Evolutionary conservation across 768 basidiomycete species (phyloP).

Genomic region (Boletus barrowsii): DNA sequence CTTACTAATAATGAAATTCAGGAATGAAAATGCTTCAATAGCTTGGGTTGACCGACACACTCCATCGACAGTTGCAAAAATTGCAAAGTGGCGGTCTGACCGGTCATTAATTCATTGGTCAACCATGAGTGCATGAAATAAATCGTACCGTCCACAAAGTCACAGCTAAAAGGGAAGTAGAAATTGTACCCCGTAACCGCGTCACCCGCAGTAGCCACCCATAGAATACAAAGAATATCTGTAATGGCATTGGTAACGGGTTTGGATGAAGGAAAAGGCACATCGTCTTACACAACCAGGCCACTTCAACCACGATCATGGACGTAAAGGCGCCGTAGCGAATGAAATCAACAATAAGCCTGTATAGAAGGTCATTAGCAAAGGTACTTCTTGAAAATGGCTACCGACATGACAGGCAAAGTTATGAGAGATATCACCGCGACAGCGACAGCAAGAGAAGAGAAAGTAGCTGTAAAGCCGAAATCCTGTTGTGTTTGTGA

Average conservation of each 20-base stretch:
- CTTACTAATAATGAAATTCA: constrained; percentile 36
- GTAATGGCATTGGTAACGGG: not conserved
- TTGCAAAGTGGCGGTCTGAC: constrained; percentile 5
- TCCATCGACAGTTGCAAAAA: constrained; percentile 8
- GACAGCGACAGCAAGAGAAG: constrained; percentile 29
- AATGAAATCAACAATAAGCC: constrained; percentile 34
- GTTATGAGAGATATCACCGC: constrained; percentile 29
- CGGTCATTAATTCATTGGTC: not conserved
- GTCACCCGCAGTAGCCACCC: constrained; percentile 37
- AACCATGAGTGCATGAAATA: not conserved
- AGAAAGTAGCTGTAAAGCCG: constrained; percentile 16
- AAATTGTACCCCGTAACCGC: constrained; percentile 9
- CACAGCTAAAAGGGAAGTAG: constrained; percentile 12
- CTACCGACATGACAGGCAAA: constrained; percentile 27
- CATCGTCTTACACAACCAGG: constrained; percentile 34
- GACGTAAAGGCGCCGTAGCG: constrained; percentile 39
- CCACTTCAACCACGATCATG: constrained; percentile 36
- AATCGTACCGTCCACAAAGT: not conserved
- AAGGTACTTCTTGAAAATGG: not conserved
- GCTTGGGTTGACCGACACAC: constrained; percentile 31
- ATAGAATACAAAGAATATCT: constrained; percentile 38
- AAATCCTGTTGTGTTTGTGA: constrained; percentile 14
- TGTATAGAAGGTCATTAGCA: constrained; percentile 13
- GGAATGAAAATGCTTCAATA: constrained; percentile 35
- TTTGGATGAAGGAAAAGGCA: not conserved